Evolutionary conservation across 2,329 filamentous ascomycete species (phyloP).

Genomic region (Trichoderma lentiforme): DNA sequence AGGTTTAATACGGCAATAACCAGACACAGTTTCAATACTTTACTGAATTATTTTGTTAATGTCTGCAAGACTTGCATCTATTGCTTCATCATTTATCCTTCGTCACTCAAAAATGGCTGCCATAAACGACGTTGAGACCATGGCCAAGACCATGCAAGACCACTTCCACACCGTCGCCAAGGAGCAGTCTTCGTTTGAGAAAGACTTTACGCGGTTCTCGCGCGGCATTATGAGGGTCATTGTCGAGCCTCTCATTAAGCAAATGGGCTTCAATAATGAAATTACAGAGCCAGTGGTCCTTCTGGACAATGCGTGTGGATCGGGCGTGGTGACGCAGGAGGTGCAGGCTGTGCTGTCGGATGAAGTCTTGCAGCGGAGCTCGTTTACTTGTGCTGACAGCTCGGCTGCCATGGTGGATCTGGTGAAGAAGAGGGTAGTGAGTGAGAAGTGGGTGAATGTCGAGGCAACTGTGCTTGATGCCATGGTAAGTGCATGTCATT

Average conservation of each 20-base stretch:
- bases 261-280: conserved; percentile 25
- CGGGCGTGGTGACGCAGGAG: conserved; percentile 46
- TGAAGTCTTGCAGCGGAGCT: conserved; percentile 40
- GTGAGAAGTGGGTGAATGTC: conserved; percentile 45
- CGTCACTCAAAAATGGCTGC: background rate
- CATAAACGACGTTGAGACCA: background rate
- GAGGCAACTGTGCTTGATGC: conserved; percentile 45
- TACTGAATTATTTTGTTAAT: background rate
- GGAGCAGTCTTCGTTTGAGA: conserved; percentile 1
- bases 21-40: background rate
- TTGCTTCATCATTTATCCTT: background rate
- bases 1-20: background rate
- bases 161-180: conserved; percentile 11
- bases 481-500: conserved; percentile 34
- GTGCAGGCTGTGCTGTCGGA: conserved; percentile 40
- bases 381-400: conserved; percentile 49
- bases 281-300: conserved; percentile 35
- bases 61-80: background rate
- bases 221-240: conserved; percentile 22
- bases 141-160: conserved; percentile 16
- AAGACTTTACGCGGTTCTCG: conserved; percentile 17
- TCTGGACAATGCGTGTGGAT: conserved; percentile 53
- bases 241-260: conserved; percentile 23
- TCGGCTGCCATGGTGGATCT: conserved; percentile 41
- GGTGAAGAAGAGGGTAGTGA: conserved; percentile 36